These are phyloP conservation scores for Dendrothele bispora DNA, from an alignment of 768 basidiomycete species.

Conservation along the genomic window DNA sequence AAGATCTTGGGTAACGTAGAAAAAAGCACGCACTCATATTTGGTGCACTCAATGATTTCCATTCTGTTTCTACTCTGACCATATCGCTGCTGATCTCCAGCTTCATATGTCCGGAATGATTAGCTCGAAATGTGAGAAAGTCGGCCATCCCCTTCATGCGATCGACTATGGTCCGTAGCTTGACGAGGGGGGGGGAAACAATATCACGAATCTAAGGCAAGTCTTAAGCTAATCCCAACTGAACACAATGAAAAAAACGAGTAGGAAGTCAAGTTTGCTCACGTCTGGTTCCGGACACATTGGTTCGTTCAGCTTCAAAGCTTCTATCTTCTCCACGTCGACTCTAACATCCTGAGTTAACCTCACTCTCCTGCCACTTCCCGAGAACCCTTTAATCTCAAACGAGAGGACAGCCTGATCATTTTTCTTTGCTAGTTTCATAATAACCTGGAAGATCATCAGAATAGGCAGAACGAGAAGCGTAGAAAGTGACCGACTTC, in stretches of 20 bases:
- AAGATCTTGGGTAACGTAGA: neutral
- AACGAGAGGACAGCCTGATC: conserved; percentile 77
- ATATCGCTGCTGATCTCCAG: conserved; percentile 66
- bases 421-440: conserved; percentile 88
- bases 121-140: conserved; percentile 67
- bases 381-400: conserved; percentile 65
- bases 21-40: conserved; percentile 38
- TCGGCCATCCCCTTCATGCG: conserved; percentile 71
- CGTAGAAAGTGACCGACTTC: too few species aligned
- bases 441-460: conserved; percentile 69
- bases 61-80: conserved; percentile 78
- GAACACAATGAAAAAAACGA: neutral
- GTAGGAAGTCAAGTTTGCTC: too few species aligned
- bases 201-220: conserved; percentile 69
- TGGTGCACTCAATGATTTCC: conserved; percentile 73
- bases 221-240: neutral
- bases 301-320: conserved; percentile 73
- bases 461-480: too few species aligned
- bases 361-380: conserved; percentile 61
- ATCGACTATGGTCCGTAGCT: conserved; percentile 79
- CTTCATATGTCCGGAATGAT: conserved; percentile 51
- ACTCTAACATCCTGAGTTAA: conserved; percentile 83
- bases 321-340: conserved; percentile 75
- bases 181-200: conserved; percentile 70
- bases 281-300: conserved; percentile 87